Evolutionary conservation across 2,329 filamentous ascomycete species (phyloP), one percentile per base, ranked within the genome.

Genomic region (Rhynchosporium graminicola): DNA sequence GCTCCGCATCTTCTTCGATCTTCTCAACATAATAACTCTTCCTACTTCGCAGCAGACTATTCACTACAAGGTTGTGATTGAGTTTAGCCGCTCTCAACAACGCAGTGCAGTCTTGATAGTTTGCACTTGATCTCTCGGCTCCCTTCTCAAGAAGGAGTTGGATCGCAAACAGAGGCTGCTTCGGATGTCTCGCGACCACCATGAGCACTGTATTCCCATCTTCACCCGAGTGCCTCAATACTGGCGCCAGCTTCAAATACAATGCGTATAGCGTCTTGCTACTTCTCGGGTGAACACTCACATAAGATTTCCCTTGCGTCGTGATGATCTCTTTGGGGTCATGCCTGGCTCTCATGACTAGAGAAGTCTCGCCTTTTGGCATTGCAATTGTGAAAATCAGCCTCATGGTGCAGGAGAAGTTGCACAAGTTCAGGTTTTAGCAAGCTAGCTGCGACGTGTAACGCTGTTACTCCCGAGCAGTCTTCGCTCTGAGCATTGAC

Each of bases 121-220:
- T 46, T 20, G 13, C 15, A 46, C 15, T 46, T 15, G 43, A 26
- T 15, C n/a, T 46, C 26, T 46, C 43, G 15, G 43, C 43, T 46
- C 26, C 15, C 43, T 20, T 46, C 15, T 20, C 43, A 46, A 46
- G 43, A 20, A 46, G 43, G 26, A 20, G 28, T 20, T 46, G 43
- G 43, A 46, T 46, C 43, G 43, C 15, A 20, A 20, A 15, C n/a
- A 28, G 15, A 20, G 43, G 43, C 43, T 46, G 43, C 43, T 46
- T 46, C 43, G 15, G 43, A 46, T 46, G 43, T 46, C 43, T 46
- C 15, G 43, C 13, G 26, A 46, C 43, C 43, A 46, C 43, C 43
- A 46, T 46, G 43, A 46, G 43, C 43, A 46, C 43, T 46, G 43
- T 46, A 46, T 46, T 46, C 26, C 43, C 43, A 46, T 46, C 15